Evolutionary conservation across 1,284 basidiomycete genomes (phyloP), one percentile per base, ranked within the genome.

Genomic region (Leccinum solheimii): DNA sequence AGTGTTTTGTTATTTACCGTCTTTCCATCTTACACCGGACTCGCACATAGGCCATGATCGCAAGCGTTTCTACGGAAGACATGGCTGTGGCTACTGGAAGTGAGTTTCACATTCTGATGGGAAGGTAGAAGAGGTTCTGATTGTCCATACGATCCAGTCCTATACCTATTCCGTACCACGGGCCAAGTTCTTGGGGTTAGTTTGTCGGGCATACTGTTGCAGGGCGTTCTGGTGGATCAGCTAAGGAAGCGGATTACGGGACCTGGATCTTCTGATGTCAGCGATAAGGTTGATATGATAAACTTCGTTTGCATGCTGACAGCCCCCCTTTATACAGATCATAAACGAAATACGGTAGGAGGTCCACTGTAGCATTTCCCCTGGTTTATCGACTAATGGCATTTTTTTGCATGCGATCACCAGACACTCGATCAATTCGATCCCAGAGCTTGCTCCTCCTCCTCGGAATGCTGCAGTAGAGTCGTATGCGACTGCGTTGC

Each of bases 171-270:
- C 79, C 82, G 94, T 68, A 95, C 93, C 5, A 92, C 91, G 10
- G 94, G 94, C 14, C 94, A 95, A 78, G 94, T 95, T 21, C 82
- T 95, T 51, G 94, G 94, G 54, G 94, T 96, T 57, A 90, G 91
- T 68, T 78, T 95, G 52, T 89, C 90, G 64, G 91, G 92, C 32
- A 90, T 92, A 2, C 75, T 95, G 49, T 79, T 92, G 23, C 94
- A 96, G 76, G 84, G 85, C 5, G 81, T 94, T 34, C 81, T 96
- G 51, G 77, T 88, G 21, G 76, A 80, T 54, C 86, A 90, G 70
- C 78, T 96, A 61, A 83, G 84, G 58, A 77, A 82, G 65, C 82
- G 87, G 58, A 94, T 96, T 69, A 83, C 81, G 19, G 92, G 90
- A 30, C 86, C 90, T 56, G 81, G 81, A 65, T 84, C 93, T 59